A percentile compares a stretch with the other conserved stretches of the same genome.
phyloP scores from a whole-genome alignment of 306 rosid genomes.

The Canavalia gladiata region DNA sequence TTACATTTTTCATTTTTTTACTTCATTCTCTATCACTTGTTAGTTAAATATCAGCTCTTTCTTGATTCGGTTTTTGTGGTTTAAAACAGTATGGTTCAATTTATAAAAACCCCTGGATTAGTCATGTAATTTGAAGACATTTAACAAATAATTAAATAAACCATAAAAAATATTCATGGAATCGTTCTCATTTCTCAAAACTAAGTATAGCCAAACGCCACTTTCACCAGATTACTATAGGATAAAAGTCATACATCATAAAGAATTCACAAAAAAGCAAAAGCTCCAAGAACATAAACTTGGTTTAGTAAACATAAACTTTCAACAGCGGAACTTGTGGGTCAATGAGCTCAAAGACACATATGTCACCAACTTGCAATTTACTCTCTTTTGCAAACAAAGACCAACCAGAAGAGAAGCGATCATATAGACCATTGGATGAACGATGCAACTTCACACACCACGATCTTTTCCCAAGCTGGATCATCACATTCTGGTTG shows the following conservation, averaged over 20 bases:
- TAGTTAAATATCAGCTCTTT: too few relatives aligned
- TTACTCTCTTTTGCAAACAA: conserved; percentile 9
- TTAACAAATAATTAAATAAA: too few relatives aligned
- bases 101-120: too few relatives aligned
- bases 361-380: conserved; percentile 12
- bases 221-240: neutral
- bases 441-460: neutral
- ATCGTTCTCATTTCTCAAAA: neutral
- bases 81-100: too few relatives aligned
- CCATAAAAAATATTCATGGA: too few relatives aligned
- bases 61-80: too few relatives aligned
- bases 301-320: conserved; percentile 10
- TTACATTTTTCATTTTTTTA: too few relatives aligned
- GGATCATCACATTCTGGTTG: neutral
- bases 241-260: neutral
- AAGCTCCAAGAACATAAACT: neutral
- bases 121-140: too few relatives aligned
- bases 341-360: conserved; percentile 21
- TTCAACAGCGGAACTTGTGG: neutral
- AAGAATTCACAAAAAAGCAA: neutral
- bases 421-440: neutral
- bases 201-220: neutral
- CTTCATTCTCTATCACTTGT: too few relatives aligned
- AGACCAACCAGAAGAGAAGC: neutral
- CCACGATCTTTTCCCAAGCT: neutral